These are phyloP conservation scores for Trichoderma erinaceum DNA, from an alignment of 495 filamentous ascomycete species.

Conservation along the genomic window DNA sequence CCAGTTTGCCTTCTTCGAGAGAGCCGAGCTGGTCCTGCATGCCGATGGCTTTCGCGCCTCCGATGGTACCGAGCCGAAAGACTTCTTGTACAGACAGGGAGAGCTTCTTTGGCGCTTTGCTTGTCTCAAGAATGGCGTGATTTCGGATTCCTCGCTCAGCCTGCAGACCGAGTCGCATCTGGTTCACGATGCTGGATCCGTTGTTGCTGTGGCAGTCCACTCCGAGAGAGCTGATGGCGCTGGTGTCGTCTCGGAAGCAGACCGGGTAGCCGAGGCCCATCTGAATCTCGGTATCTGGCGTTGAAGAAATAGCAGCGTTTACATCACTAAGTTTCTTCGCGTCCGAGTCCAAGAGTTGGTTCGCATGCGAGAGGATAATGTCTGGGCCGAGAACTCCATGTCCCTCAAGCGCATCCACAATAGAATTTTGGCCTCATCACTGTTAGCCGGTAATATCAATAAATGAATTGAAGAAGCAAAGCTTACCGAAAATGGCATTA, in stretches of 20 bases:
- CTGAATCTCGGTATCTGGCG: slow-evolving; percentile 40
- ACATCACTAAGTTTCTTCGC: slow-evolving; percentile 23
- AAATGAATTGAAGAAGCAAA: neutral
- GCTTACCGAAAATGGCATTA: slow-evolving; percentile 19
- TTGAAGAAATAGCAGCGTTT: slow-evolving; percentile 30
- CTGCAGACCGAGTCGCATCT: slow-evolving; percentile 42
- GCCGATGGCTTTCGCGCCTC: slow-evolving; percentile 40
- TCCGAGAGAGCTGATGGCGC: slow-evolving; percentile 35
- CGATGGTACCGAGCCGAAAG: slow-evolving; percentile 45
- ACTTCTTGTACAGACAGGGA: slow-evolving; percentile 38
- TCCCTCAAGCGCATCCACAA: slow-evolving; percentile 27
- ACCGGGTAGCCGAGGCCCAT: slow-evolving; percentile 32
- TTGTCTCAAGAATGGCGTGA: slow-evolving; percentile 24
- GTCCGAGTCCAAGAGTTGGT: slow-evolving; percentile 24
- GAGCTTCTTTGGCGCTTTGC: slow-evolving; percentile 27
- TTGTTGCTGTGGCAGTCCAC: slow-evolving; percentile 45
- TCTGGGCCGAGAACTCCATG: slow-evolving; percentile 32
- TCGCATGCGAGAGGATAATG: slow-evolving; percentile 37
- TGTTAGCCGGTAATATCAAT: neutral
- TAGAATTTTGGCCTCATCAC: slow-evolving; percentile 15
- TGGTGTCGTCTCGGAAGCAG: slow-evolving; percentile 26
- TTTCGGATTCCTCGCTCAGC: slow-evolving; percentile 30
- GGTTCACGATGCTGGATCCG: slow-evolving; percentile 25
- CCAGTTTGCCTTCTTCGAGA: slow-evolving; percentile 39
- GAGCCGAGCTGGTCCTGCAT: slow-evolving; percentile 40